Base-by-base conservation (phyloP, 306 rosid species). In the Potentilla sterilis region DNA sequence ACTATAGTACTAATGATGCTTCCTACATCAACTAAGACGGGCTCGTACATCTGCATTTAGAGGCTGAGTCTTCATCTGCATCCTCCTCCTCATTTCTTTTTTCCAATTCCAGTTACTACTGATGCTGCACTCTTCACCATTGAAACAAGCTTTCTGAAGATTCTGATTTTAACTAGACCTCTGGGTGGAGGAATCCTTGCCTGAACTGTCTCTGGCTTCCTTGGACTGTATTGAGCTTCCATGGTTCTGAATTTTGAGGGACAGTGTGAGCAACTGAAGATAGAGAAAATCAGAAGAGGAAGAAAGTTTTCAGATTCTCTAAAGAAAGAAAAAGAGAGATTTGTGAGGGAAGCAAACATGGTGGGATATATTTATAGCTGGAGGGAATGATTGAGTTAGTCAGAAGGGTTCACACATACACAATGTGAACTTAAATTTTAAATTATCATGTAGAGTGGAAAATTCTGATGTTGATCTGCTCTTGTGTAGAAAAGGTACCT, bases 161-260 rank as follows among this genome's bases (percentile, higher is more conserved):
- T 73, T 47, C 14, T 47, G 12, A 32, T 64, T 78, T 72, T 81
- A n/a, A 81, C 72, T 4, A 66, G 70, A 67, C 78, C 85, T 58
- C 81, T 81, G 4, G 1, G 69, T 4, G 85, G 85, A 35, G 85
- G 85, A 32, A 77, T 9, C 32, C 81, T 77, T 18, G 15, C 54
- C 65, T 28, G 5, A 54, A 66, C 48, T n/a, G 38, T 40, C 42
- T 28, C 38, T 9, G 74, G 74, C 46, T 70, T 74, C 78, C n/a
- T 35, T 61, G 61, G 70, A 37, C 70, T 34, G 59, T 11, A 19
- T 12, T 74, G 44, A 43, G 70, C 67, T 44, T 61, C 77, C 70
- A 61, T 61, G 78, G 32, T 32, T 18, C 46, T 57, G 77, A 7
- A 22, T 16, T 73, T 41, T 57, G 67, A 1, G n/a, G 69, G 46